Evolutionary conservation across 768 basidiomycete genomes (phyloP).

Genomic region (Boletus coccyginus): DNA sequence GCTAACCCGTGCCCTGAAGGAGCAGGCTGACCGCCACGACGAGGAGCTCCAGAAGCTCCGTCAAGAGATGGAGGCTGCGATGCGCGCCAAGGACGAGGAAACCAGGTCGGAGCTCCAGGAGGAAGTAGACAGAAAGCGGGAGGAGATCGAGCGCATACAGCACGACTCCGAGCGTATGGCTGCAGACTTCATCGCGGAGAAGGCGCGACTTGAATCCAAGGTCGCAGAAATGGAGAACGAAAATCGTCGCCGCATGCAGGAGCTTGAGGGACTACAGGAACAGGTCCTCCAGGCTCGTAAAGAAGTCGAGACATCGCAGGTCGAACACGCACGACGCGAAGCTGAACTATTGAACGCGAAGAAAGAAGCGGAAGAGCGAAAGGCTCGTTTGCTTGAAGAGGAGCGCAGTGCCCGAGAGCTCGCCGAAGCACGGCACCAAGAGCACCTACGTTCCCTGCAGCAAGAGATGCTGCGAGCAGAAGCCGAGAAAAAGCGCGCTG

Average conservation of each 20-base stretch:
- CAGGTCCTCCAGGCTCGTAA: constrained; percentile 27
- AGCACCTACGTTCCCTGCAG: constrained; percentile 28
- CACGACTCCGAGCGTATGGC: constrained; percentile 40
- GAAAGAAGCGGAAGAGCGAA: constrained; percentile 28
- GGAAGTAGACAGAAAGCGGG: constrained; percentile 41
- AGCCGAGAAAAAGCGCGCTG: constrained; percentile 19
- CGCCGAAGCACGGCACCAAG: constrained; percentile 28
- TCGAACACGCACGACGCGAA: constrained; percentile 27
- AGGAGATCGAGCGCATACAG: constrained; percentile 43
- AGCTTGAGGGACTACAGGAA: constrained; percentile 27
- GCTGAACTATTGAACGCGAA: constrained; percentile 25
- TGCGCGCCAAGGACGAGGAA: constrained; percentile 45
- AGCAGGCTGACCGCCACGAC: constrained; percentile 44
- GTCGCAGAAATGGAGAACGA: constrained; percentile 29
- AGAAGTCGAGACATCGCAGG: constrained; percentile 28
- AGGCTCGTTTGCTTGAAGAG: constrained; percentile 29
- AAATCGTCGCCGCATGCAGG: constrained; percentile 12
- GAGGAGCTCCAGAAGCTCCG: constrained; percentile 48
- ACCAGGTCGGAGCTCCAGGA: constrained; percentile 42
- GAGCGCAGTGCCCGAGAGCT: constrained; percentile 28
- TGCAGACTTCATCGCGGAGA: constrained; percentile 38
- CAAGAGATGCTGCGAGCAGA: constrained; percentile 27
- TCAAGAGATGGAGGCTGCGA: constrained; percentile 45
- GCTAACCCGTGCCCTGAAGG: constrained; percentile 47
- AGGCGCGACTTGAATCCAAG: constrained; percentile 29